These are phyloP conservation scores for Chlorophyllum brunneum DNA, from an alignment of 768 basidiomycete genomes.

Conservation along the genomic window DNA sequence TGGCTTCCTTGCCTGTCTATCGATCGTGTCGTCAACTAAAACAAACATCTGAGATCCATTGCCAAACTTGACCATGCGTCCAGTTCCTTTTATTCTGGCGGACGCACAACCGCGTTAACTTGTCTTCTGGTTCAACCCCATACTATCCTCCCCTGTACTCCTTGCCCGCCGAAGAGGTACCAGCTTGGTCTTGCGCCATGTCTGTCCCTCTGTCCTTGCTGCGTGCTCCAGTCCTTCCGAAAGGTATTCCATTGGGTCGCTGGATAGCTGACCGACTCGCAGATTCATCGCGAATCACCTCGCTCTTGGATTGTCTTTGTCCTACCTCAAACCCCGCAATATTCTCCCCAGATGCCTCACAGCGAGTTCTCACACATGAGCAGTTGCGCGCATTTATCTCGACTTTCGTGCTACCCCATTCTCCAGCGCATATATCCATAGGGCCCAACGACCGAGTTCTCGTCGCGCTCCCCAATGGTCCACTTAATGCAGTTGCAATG, in stretches of 20 bases:
- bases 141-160: background rate
- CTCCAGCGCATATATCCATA: constrained; percentile 22
- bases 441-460: constrained; percentile 44
- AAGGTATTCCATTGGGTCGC: constrained; percentile 33
- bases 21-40: constrained; percentile 6
- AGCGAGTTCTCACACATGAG: constrained; percentile 32
- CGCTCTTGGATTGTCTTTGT: constrained; percentile 39
- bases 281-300: constrained; percentile 23
- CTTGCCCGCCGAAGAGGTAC: background rate
- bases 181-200: constrained; percentile 19
- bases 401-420: constrained; percentile 35
- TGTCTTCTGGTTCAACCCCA: constrained; percentile 7
- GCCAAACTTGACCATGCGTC: background rate
- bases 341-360: constrained; percentile 33
- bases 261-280: constrained; percentile 29
- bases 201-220: constrained; percentile 32
- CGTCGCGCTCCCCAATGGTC: constrained; percentile 40
- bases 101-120: background rate
- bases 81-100: constrained; percentile 10
- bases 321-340: constrained; percentile 32
- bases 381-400: constrained; percentile 33
- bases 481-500: constrained; percentile 44
- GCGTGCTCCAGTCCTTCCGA: constrained; percentile 19
- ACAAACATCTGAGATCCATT: constrained; percentile 11
- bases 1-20: background rate